These are phyloP conservation scores for Urostyla sp. DNA, from an alignment of 73 alveolate genomes.

Conservation along the genomic window DNA sequence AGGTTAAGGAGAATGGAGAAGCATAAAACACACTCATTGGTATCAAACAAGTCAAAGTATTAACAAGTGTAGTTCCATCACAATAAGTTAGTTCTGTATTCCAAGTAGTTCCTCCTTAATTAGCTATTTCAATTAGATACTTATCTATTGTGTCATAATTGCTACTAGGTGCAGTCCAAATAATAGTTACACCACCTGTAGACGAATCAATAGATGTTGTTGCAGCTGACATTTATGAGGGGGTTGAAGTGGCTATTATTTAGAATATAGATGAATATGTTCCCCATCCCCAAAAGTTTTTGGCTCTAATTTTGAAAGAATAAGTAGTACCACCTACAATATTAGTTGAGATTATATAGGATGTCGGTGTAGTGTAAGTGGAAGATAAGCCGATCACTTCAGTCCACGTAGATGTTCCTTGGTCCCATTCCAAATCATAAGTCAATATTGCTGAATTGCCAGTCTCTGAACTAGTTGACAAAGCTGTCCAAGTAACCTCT, in stretches of 20 bases:
- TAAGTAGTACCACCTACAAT: constrained; percentile 28
- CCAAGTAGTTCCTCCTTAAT: background rate
- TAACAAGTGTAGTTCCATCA: constrained; percentile 14
- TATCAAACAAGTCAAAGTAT: constrained; percentile 17
- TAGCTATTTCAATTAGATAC: constrained; percentile 44
- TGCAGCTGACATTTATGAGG: constrained; percentile 26
- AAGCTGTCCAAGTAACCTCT: constrained; percentile 35
- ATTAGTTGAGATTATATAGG: constrained; percentile 1
- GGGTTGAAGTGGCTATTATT: constrained; percentile 48
- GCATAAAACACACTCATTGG: constrained; percentile 29
- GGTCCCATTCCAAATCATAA: constrained; percentile 63
- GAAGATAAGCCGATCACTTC: constrained; percentile 25
- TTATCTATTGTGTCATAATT: constrained; percentile 43
- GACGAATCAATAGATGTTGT: constrained; percentile 57
- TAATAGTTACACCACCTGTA: constrained; percentile 52
- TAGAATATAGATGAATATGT: background rate
- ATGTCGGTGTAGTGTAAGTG: background rate
- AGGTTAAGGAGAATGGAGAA: constrained; percentile 19
- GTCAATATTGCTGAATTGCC: constrained; percentile 47
- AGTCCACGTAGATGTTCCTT: constrained; percentile 35
- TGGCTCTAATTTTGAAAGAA: constrained; percentile 46
- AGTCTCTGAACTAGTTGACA: constrained; percentile 13
- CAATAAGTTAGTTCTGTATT: background rate
- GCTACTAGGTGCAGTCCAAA: constrained; percentile 34
- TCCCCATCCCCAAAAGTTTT: constrained; percentile 65